Percentiles rank a stretch among this genome's conserved stretches.
Conservation (phyloP, 2,329 filamentous ascomycete species). For the Hymenoscyphus infarciens region DNA sequence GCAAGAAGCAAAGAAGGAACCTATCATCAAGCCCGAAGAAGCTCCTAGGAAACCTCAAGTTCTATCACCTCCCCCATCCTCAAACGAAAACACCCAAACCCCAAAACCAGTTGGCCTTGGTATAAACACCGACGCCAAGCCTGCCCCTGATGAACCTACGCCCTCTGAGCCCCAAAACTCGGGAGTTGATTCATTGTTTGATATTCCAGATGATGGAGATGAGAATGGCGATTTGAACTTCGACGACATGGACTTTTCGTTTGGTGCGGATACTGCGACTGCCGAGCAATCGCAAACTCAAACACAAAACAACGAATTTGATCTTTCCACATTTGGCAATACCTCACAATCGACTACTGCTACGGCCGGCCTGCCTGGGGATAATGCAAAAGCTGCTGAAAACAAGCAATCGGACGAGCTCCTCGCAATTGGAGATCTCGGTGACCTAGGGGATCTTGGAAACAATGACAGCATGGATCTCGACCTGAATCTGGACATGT, state of each 20-base stretch:
- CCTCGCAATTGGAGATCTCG: conserved; percentile 24
- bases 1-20: conserved; percentile 16
- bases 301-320: conserved; percentile 29
- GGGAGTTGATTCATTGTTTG: conserved; percentile 32
- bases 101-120: conserved; percentile 26
- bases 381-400: conserved; percentile 10
- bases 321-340: conserved; percentile 33
- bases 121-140: conserved; percentile 24
- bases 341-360: conserved; percentile 32
- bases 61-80: conserved; percentile 26
- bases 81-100: conserved; percentile 15
- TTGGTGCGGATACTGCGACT: conserved; percentile 19
- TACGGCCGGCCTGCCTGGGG: conserved; percentile 2
- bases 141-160: conserved; percentile 13
- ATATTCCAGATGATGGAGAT: conserved; percentile 21
- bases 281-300: conserved; percentile 25
- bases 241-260: conserved; percentile 31
- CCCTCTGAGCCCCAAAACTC: conserved; percentile 26
- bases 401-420: conserved; percentile 26
- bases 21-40: conserved; percentile 6
- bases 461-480: conserved; percentile 38
- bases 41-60: conserved; percentile 15
- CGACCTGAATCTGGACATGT: conserved; percentile 51
- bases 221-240: conserved; percentile 28
- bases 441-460: conserved; percentile 19